These are phyloP conservation scores for Penicillium fuscoglaucum DNA, from an alignment of 2,329 filamentous ascomycete species.

Conservation along the genomic window DNA sequence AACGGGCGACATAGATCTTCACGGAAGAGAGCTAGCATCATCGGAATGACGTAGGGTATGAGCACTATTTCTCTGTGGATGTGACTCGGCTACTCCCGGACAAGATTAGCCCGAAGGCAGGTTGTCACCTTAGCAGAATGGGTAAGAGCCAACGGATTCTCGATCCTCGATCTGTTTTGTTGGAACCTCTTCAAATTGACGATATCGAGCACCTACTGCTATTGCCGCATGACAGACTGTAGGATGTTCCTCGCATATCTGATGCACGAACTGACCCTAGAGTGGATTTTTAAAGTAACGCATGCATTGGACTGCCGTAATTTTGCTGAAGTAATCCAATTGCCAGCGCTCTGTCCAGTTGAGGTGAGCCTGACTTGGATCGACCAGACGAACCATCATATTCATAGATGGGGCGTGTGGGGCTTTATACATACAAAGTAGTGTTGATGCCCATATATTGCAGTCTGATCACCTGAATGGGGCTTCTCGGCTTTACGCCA, in stretches of 20 bases:
- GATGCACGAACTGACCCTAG: neutral
- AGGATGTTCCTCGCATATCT: neutral
- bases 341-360: neutral
- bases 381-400: neutral
- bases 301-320: neutral
- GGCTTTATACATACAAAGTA: neutral
- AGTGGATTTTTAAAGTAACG: neutral
- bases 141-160: neutral
- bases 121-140: neutral
- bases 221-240: neutral
- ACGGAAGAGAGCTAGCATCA: neutral
- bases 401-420: neutral
- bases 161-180: neutral
- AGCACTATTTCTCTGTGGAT: neutral
- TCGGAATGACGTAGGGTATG: neutral
- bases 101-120: neutral
- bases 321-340: neutral
- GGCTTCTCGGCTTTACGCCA: neutral
- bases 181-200: neutral
- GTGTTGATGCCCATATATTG: neutral
- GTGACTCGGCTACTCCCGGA: neutral
- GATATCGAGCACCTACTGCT: neutral
- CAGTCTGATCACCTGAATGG: neutral
- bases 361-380: neutral
- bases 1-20: neutral